A percentile compares a stretch with the other conserved stretches of the same genome.
Conservation (phyloP, 768 basidiomycete genomes). For the Rhodotorula paludigena region DNA sequence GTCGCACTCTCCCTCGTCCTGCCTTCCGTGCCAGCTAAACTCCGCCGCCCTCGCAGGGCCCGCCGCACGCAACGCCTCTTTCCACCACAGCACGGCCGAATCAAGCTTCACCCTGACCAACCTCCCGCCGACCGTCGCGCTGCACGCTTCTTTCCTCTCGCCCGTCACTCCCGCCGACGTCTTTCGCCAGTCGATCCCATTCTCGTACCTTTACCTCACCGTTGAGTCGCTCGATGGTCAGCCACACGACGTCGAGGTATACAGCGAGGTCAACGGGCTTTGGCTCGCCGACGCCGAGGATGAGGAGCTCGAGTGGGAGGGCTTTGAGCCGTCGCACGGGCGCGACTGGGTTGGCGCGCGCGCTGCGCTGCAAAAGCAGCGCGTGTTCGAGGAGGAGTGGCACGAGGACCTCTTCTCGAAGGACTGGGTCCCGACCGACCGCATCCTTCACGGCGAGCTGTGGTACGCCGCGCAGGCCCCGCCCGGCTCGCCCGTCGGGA, state of each 20-base stretch:
- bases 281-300: constrained; percentile 30
- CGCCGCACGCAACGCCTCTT: constrained; percentile 1
- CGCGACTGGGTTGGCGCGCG: constrained; percentile 12
- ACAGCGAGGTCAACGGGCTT: constrained; percentile 29
- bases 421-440: constrained; percentile 18
- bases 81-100: constrained; percentile 8
- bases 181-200: constrained; percentile 38
- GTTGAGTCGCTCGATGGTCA: constrained; percentile 18
- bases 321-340: neutral
- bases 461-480: constrained; percentile 17
- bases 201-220: constrained; percentile 34
- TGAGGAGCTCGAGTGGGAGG: constrained; percentile 26
- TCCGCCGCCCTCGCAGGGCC: neutral
- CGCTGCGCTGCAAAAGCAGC: constrained; percentile 13
- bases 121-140: constrained; percentile 38
- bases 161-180: constrained; percentile 36
- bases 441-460: constrained; percentile 26
- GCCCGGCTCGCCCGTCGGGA: neutral
- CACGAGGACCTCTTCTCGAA: constrained; percentile 1
- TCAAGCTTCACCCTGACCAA: constrained; percentile 17
- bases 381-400: constrained; percentile 20
- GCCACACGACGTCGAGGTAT: constrained; percentile 26
- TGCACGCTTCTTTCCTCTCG: constrained; percentile 45
- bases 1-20: neutral
- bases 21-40: neutral